Percentiles rank a stretch among this genome's conserved stretches.
Evolutionary conservation across 306 rosid species (phyloP).

Genomic region (Cercis canadensis): DNA sequence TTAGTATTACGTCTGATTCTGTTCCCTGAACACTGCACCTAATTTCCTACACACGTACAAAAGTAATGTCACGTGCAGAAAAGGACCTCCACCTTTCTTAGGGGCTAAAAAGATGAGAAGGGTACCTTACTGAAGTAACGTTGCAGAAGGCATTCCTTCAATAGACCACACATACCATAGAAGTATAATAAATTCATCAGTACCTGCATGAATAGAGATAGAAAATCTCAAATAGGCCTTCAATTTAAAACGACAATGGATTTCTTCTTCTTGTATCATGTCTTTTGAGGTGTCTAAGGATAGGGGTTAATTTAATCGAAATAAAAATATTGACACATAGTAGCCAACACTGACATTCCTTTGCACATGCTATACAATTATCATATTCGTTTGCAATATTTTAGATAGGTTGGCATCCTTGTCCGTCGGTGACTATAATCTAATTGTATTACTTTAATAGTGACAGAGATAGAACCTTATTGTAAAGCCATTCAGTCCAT

Average conservation of each 20-base stretch:
- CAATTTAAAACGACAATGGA: neutral
- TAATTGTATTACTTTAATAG: constrained; percentile 16
- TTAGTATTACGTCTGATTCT: constrained; percentile 64
- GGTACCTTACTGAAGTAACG: constrained; percentile 86
- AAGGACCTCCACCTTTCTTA: neutral
- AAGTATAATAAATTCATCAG: constrained; percentile 73
- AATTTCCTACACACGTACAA: constrained; percentile 61
- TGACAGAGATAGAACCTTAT: constrained; percentile 59
- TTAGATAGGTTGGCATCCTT: neutral
- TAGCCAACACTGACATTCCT: no score
- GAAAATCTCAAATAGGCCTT: constrained; percentile 11
- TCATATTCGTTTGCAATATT: neutral
- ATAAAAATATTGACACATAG: no score
- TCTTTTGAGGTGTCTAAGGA: neutral
- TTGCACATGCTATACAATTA: neutral
- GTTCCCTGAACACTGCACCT: constrained; percentile 65
- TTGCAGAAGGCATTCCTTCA: constrained; percentile 89
- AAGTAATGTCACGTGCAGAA: constrained; percentile 23
- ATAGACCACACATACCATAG: constrained; percentile 80
- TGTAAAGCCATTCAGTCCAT: constrained; percentile 92
- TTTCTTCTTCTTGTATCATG: neutral
- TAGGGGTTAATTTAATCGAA: no score
- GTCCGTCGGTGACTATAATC: constrained; percentile 3
- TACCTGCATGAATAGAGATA: constrained; percentile 54
- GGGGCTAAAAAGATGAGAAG: constrained; percentile 19